Base-by-base conservation (phyloP, 352 stramenopile species). In the Globisporangium perplexum region DNA sequence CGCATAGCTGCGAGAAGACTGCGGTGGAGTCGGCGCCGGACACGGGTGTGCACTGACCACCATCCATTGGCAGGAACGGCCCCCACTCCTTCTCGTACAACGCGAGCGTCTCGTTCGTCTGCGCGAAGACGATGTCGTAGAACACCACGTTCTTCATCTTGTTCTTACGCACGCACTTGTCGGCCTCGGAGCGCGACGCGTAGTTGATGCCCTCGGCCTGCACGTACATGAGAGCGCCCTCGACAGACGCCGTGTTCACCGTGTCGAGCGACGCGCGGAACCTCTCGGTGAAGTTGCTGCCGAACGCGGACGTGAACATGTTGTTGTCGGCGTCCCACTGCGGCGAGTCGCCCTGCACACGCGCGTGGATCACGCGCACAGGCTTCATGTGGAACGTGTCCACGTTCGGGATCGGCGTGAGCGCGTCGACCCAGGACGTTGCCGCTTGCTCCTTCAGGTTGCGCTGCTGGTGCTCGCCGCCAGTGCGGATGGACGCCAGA, bases 121-220 rank as follows among this genome's bases (percentile, higher is more conserved):
- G 81, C n/a, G 69, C 71, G 33, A 93, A 72, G 8, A 77, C 69
- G 31, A 82, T 74, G 41, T 91, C 82, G 63, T 92, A 93, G 60
- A 95, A 90, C 14, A 94, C 82, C 33, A 95, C 58, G 61, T 88
- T 84, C 43, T 74, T 58, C 63, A 90, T 87, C 17, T 81, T 70
- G 65, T 90, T 91, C 76, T 95, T 95, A 52, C 83, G 81, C 49
- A 39, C 22, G 42, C 52, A 58, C 31, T 45, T 35, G 22, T 44
- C 10, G 26, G 41, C 75, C 66, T 10, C 66, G 56, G 30, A 68
- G 60, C 53, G 72, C 59, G 7, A 31, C 53, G 22, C 65, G 48
- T 63, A 62, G 58, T 76, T 80, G 63, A 84, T 78, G 35, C 63
- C 60, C 52, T 82, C 71, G 8, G 70, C 73, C 62, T 74, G 64